These are phyloP conservation scores for Flaveria sonorensis DNA, from an alignment of 129 eudicot genomes.

Conservation along the genomic window DNA sequence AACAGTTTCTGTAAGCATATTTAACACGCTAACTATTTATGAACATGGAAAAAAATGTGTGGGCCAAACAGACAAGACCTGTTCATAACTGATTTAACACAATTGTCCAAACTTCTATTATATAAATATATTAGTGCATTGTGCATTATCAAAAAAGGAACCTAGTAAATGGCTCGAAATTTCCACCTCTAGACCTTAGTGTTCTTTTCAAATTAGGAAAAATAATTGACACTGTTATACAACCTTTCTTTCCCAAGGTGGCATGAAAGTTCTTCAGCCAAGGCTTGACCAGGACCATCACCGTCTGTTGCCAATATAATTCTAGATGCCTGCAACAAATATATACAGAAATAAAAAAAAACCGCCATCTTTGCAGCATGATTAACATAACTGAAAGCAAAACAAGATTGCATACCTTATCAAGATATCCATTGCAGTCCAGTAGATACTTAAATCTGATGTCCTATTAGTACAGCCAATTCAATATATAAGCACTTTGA, in stretches of 20 bases:
- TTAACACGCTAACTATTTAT: not conserved
- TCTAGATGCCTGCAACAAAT: slow-evolving; percentile 57
- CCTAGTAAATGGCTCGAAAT: not conserved
- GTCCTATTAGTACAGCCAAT: slow-evolving; percentile 56
- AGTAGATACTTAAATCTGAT: slow-evolving; percentile 63
- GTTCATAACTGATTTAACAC: not conserved
- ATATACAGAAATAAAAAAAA: slow-evolving; percentile 1
- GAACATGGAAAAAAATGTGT: not conserved
- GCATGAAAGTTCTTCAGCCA: slow-evolving; percentile 90
- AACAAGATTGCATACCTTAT: slow-evolving; percentile 56
- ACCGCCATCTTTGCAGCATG: not conserved
- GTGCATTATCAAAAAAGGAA: too few relatives aligned
- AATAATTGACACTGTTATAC: not conserved
- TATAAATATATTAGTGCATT: too few relatives aligned
- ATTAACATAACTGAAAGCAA: slow-evolving; percentile 9
- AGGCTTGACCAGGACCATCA: slow-evolving; percentile 84
- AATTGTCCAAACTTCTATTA: not conserved
- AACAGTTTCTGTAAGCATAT: not conserved
- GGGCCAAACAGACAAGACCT: not conserved
- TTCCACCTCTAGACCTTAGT: slow-evolving; percentile 1
- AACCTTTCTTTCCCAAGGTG: slow-evolving; percentile 86
- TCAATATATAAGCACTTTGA: slow-evolving; percentile 6
- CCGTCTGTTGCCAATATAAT: slow-evolving; percentile 85
- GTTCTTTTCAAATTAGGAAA: not conserved
- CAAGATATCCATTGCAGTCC: slow-evolving; percentile 72